phyloP scores from a whole-genome alignment of 2,329 filamentous ascomycete species.

The Cladophialophora carrionii region DNA sequence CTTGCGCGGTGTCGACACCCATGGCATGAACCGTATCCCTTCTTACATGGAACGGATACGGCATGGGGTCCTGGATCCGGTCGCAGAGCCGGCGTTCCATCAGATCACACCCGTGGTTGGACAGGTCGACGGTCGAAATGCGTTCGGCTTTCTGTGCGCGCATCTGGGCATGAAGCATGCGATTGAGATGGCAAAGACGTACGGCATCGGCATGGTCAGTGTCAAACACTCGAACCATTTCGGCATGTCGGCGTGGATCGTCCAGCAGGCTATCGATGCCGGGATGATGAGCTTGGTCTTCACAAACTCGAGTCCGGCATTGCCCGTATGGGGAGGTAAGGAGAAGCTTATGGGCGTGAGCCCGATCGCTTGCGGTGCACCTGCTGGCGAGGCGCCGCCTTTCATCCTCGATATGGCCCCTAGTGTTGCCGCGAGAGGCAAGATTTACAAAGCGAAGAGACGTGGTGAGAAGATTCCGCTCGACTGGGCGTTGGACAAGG shows the following conservation, averaged over 20 bases:
- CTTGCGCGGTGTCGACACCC: constrained; percentile 76
- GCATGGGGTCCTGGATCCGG: constrained; percentile 67
- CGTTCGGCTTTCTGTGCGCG: constrained; percentile 75
- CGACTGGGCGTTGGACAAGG: constrained; percentile 73
- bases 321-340: constrained; percentile 71
- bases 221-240: constrained; percentile 80
- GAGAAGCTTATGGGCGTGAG: constrained; percentile 73
- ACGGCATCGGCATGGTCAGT: constrained; percentile 74
- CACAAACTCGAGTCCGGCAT: constrained; percentile 71
- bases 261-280: constrained; percentile 74
- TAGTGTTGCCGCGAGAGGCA: constrained; percentile 51
- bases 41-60: constrained; percentile 76
- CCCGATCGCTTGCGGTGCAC: constrained; percentile 74
- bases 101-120: constrained; percentile 72
- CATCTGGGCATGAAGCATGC: constrained; percentile 68
- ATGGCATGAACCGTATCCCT: constrained; percentile 76
- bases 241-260: constrained; percentile 80
- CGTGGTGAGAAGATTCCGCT: constrained; percentile 49
- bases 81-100: constrained; percentile 60
- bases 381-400: constrained; percentile 60
- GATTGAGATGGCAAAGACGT: constrained; percentile 65
- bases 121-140: constrained; percentile 69
- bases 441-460: constrained; percentile 51
- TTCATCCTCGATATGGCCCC: constrained; percentile 61
- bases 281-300: constrained; percentile 72